Conservation (phyloP, 495 filamentous ascomycete species). For the Staphylotrichum tortipilum region DNA sequence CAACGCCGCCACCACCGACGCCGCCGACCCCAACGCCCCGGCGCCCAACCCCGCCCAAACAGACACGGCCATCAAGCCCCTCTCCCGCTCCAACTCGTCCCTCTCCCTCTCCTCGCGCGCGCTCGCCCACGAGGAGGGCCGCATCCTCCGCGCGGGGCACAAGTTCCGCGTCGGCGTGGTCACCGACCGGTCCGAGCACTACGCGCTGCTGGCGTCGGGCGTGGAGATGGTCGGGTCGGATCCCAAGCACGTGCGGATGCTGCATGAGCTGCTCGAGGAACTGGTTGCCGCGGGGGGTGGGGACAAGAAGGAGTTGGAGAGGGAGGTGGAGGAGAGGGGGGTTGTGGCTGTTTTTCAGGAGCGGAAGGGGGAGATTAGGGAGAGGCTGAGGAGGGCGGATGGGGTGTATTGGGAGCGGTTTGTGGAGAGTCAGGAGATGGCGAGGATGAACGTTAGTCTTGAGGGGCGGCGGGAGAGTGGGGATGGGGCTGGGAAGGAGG, state of each 20-base stretch:
- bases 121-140: conserved; percentile 81
- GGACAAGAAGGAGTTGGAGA: conserved; percentile 49
- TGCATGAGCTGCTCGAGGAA: conserved; percentile 56
- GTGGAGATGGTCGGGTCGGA: conserved; percentile 45
- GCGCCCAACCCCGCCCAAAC: conserved; percentile 25
- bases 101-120: conserved; percentile 72
- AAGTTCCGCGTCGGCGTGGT: conserved; percentile 57
- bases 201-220: conserved; percentile 32
- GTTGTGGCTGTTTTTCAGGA: conserved; percentile 53
- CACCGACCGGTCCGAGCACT: conserved; percentile 31
- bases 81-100: conserved; percentile 66
- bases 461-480: background rate
- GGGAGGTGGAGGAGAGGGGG: conserved; percentile 46
- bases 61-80: conserved; percentile 27
- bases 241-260: conserved; percentile 43
- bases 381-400: conserved; percentile 47
- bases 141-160: conserved; percentile 75
- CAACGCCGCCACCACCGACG: background rate
- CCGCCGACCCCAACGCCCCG: background rate
- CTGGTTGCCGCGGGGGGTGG: too few species aligned
- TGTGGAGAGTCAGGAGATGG: conserved; percentile 58
- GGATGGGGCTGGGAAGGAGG: background rate
- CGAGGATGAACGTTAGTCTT: conserved; percentile 45
- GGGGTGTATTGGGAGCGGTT: conserved; percentile 54
- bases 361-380: conserved; percentile 41